These are phyloP conservation scores for Clarireedia hainanense DNA, from an alignment of 2,329 filamentous ascomycete genomes.

Conservation along the genomic window DNA sequence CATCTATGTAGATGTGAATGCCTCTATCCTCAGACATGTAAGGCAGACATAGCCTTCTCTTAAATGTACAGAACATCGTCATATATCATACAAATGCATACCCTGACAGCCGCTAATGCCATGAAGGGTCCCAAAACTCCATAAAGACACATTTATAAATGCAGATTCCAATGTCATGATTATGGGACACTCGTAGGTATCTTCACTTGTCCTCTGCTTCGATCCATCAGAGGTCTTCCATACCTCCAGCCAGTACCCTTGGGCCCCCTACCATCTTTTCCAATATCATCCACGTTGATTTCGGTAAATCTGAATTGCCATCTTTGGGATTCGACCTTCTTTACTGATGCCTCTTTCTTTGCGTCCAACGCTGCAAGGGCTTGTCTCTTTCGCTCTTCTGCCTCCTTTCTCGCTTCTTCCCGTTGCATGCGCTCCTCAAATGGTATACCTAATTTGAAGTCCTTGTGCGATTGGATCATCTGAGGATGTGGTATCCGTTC, in stretches of 20 bases:
- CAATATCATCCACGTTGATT: conserved; percentile 48
- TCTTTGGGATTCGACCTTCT: conserved; percentile 38
- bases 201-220: conserved; percentile 57
- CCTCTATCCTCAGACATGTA: too few species aligned
- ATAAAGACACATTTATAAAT: conserved; percentile 1
- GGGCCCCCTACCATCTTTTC: conserved; percentile 43
- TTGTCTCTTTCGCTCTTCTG: conserved; percentile 38
- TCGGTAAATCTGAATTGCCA: conserved; percentile 58
- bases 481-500: conserved; percentile 54
- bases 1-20: too few species aligned
- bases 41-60: neutral
- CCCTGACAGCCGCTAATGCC: conserved; percentile 5
- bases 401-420: conserved; percentile 29
- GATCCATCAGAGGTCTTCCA: conserved; percentile 54
- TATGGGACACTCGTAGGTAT: conserved; percentile 51
- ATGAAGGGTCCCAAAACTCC: conserved; percentile 7
- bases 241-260: conserved; percentile 54
- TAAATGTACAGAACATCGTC: neutral
- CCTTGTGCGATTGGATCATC: conserved; percentile 48
- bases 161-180: conserved; percentile 2
- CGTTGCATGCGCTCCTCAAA: conserved; percentile 19
- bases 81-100: neutral
- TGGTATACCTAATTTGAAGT: conserved; percentile 34
- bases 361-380: conserved; percentile 29
- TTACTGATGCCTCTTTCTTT: conserved; percentile 35